A percentile compares a stretch with the other conserved stretches of the same genome.
Conservation (phyloP, 805 yeast genomes). For the Candida nitratophila region DNA sequence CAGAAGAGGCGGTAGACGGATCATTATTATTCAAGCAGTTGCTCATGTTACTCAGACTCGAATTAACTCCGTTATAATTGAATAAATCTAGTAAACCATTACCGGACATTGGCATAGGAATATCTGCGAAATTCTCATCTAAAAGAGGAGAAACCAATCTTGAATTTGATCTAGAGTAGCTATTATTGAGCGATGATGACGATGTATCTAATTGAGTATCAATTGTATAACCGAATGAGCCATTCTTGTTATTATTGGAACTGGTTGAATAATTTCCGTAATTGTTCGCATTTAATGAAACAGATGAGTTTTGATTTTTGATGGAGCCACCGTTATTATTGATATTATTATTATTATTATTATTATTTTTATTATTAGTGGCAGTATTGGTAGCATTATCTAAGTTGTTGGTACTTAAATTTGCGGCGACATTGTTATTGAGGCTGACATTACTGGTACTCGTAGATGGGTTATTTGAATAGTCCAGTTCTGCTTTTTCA, state of each 20-base stretch:
- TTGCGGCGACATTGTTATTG: too few relatives aligned
- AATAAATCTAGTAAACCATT: constrained; percentile 25
- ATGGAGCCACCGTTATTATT: background rate
- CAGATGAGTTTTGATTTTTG: too few relatives aligned
- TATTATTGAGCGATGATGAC: background rate
- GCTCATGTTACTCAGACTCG: background rate
- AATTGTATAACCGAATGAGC: too few relatives aligned
- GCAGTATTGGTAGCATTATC: background rate
- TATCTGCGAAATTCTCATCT: constrained; percentile 6
- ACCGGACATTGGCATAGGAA: constrained; percentile 19
- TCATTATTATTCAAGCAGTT: background rate
- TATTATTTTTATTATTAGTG: background rate
- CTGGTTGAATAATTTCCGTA: background rate
- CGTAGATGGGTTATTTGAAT: too few relatives aligned
- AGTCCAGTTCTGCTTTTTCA: too few relatives aligned
- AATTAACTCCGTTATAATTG: constrained; percentile 9
- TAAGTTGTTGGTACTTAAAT: background rate
- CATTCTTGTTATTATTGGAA: background rate
- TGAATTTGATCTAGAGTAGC: background rate
- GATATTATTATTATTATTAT: background rate
- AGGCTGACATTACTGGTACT: too few relatives aligned
- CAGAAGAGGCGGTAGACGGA: background rate
- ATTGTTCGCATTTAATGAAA: too few relatives aligned
- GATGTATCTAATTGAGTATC: too few relatives aligned
- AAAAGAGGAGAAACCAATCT: background rate